These are phyloP conservation scores for Plasmodium blacklocki DNA, from an alignment of 169 alveolate species.

Conservation along the genomic window DNA sequence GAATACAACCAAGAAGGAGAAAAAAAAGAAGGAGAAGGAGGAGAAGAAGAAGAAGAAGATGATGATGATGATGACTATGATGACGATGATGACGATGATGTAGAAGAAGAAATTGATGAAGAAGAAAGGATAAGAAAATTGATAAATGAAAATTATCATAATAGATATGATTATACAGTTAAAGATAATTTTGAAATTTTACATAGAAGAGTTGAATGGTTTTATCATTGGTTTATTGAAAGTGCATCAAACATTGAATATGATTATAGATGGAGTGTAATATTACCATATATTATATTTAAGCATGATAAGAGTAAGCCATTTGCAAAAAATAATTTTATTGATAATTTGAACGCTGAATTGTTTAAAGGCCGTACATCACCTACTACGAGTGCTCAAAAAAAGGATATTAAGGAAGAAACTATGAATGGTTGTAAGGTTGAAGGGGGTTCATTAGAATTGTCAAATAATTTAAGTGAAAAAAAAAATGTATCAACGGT, in stretches of 20 bases:
- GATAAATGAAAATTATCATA: constrained; percentile 8
- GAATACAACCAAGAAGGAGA: not conserved
- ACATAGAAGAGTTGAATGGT: constrained; percentile 82
- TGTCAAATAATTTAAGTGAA: too few species aligned
- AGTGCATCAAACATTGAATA: constrained; percentile 80
- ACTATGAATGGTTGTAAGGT: not conserved
- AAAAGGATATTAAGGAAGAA: constrained; percentile 13
- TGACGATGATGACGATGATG: not conserved
- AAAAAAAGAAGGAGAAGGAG: not conserved
- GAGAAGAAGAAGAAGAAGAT: not conserved
- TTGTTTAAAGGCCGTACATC: constrained; percentile 6
- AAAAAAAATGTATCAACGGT: too few species aligned
- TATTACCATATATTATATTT: constrained; percentile 76
- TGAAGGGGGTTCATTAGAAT: too few species aligned
- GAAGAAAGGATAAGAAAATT: constrained; percentile 3
- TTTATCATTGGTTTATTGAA: constrained; percentile 83
- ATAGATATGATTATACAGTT: constrained; percentile 44
- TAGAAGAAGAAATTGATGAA: not conserved
- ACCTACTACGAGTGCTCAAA: too few species aligned
- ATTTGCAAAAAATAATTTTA: constrained; percentile 34
- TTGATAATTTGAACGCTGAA: constrained; percentile 23
- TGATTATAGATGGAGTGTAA: constrained; percentile 79
- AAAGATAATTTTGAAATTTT: constrained; percentile 48
- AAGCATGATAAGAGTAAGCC: constrained; percentile 29
- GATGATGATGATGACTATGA: not conserved